Base-by-base conservation (phyloP, 2,329 filamentous ascomycete genomes). In the Ophiostoma ips region DNA sequence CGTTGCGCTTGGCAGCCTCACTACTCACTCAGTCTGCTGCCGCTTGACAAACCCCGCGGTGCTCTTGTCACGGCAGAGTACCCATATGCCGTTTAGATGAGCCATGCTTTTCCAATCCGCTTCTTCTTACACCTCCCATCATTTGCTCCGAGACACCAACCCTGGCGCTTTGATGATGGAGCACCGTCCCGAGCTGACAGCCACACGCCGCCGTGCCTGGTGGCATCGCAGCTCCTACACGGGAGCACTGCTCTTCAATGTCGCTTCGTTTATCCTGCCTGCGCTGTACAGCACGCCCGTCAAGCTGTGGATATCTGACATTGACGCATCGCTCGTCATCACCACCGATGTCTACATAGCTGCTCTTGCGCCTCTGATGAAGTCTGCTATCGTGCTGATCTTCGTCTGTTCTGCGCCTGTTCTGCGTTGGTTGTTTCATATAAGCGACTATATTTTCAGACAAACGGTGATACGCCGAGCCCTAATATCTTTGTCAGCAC, bases 251-350 rank as follows among this genome's bases (percentile, higher is more conserved):
- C 49, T 74, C 13, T 81, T 84, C 66, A 86, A 86, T 57, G 50
- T 79, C 10, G 68, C 62, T 44, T 69, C 80, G 1, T 84, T 85
- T 60, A 60, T 78, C 2, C 71, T 86, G 0, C 82, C 80, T 1
- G 81, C 81, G 0, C 66, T 87, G 0, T 85, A 86, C 58, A 63
- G 64, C 33, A 87, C 82, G 0, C 70, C 87, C 0, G 75, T 74
- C 46, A 86, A 86, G 58, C 68, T 84, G 16, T 87, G 81, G 83
- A 73, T 87, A 2, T 79, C 81, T 2, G 73, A 75, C 50, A 83
- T 86, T 50, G 78, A 85, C 60, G 64, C 75, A 0, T 74, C 70
- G 1, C 67, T 76, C 54, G 76, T 84, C 1, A 77, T 74, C 16
- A 82, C 77, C 0, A 83, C 77, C 0, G 79, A 84, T 52, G 67